Evolutionary conservation across 805 yeast species (phyloP).

Genomic region (Jamesozyma lodderae): DNA sequence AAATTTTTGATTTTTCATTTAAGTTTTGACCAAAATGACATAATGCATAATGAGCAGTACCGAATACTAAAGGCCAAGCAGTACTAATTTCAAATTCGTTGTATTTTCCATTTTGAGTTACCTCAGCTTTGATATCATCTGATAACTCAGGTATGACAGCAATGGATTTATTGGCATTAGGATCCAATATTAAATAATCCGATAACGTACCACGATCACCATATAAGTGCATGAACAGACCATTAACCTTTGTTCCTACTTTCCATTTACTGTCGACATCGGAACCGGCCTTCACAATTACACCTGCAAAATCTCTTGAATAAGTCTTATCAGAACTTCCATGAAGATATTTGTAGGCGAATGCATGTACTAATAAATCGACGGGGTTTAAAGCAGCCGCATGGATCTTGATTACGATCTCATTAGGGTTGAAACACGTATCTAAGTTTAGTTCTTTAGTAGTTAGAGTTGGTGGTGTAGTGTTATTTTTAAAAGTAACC

Average conservation of each 20-base stretch:
- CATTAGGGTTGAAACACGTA: constrained; percentile 15
- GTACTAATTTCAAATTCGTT: constrained; percentile 31
- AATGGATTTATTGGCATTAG: constrained; percentile 10
- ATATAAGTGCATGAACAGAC: constrained; percentile 16
- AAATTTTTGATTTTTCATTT: constrained; percentile 38
- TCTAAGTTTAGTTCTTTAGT: constrained; percentile 19
- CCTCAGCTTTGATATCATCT: constrained; percentile 26
- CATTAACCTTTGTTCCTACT: constrained; percentile 25
- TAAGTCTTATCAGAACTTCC: constrained; percentile 14
- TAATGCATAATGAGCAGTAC: constrained; percentile 47
- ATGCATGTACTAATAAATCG: constrained; percentile 15
- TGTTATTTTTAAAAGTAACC: constrained; percentile 16
- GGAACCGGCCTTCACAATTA: constrained; percentile 20
- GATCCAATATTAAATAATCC: constrained; percentile 39
- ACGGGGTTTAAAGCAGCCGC: constrained; percentile 29
- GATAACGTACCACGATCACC: constrained; percentile 35
- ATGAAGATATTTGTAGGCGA: constrained; percentile 8
- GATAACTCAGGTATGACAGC: constrained; percentile 30
- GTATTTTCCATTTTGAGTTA: constrained; percentile 22
- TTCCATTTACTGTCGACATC: constrained; percentile 8
- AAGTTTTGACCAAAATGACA: constrained; percentile 25
- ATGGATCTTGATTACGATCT: constrained; percentile 23
- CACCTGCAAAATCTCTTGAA: constrained; percentile 27
- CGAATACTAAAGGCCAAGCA: constrained; percentile 53
- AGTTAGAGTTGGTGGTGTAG: constrained; percentile 15